These are phyloP conservation scores for Amphirosellinia nigrospora DNA, from an alignment of 495 filamentous ascomycete genomes.

Conservation along the genomic window DNA sequence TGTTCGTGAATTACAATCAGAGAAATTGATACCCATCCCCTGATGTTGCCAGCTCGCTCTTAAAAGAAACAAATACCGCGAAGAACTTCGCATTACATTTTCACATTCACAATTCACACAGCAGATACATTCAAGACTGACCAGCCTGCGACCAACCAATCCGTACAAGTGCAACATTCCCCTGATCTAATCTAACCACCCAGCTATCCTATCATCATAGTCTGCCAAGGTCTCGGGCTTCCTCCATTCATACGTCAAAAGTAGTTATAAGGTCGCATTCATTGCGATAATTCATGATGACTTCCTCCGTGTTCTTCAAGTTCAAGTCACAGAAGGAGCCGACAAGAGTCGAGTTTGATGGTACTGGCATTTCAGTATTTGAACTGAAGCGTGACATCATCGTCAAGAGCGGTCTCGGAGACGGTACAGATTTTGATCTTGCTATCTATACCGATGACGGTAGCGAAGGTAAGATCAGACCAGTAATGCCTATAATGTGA, in stretches of 20 bases:
- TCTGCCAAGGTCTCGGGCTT: conserved; percentile 13
- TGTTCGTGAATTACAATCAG: conserved; percentile 61
- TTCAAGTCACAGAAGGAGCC: conserved; percentile 99
- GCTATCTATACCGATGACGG: conserved; percentile 89
- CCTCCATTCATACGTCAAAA: conserved; percentile 10
- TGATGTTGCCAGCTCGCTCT: conserved; percentile 44
- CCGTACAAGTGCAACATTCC: conserved; percentile 29
- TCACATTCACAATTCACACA: conserved; percentile 21
- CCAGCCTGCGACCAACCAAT: conserved; percentile 28
- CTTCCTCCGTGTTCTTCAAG: conserved; percentile 99
- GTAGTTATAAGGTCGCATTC: conserved; percentile 33
- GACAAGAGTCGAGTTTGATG: conserved; percentile 92
- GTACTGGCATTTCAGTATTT: conserved; percentile 97
- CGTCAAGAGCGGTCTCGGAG: conserved; percentile 84
- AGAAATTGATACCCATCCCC: conserved; percentile 63
- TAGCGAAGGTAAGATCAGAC: conserved; percentile 76
- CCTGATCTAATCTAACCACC: conserved; percentile 39
- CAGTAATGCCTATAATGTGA: neutral
- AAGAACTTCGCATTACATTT: conserved; percentile 34
- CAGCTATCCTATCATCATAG: conserved; percentile 33
- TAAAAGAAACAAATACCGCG: conserved; percentile 44
- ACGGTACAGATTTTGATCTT: conserved; percentile 96
- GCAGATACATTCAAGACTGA: conserved; percentile 38
- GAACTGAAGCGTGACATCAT: conserved; percentile 99
- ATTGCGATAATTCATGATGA: conserved; percentile 65